Evolutionary conservation across 164 flowering plant species (phyloP), one percentile per base, ranked within the genome.

Genomic region (Cinnamomum chago): DNA sequence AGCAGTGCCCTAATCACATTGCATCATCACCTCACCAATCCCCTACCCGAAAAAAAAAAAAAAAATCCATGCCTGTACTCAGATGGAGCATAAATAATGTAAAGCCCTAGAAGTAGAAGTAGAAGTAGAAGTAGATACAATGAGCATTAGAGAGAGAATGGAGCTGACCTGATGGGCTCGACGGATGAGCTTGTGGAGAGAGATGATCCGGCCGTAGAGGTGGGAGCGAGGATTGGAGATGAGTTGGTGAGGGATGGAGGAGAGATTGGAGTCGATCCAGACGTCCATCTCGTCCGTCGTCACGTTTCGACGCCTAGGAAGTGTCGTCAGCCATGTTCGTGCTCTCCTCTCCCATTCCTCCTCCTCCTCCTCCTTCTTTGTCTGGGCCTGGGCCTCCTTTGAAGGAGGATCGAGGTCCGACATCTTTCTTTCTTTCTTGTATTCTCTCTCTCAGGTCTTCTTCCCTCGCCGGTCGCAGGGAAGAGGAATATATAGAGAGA

Each of bases 291-390:
- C 87, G 73, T 24, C 55, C 74, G 69, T 65, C 62, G 72, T 77
- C 58, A 85, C 84, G 72, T 81, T 78, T 62, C 77, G 77, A 5
- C 85, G 87, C 35, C 80, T 86, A 2, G 92, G 87, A 72, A 87
- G 72, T 12, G 86, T 82, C 58, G 82, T 72, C 51, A 90, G 76
- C 94, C 94, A 90, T 12, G 84, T 79, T 60, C 82, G 82, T 71
- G 83, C 85, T 82, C 77, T 80, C 70, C 79, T 74, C 72, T 84
- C 87, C 92, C 91, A 88, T 79, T 84, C 87, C 67, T 10, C 28
- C 24, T 22, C 25, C 25, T 62, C 12, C 24, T 23, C 12, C 9
- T 9, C 2, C 24, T n/a, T 5, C 40, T 35, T 10, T 1, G 47
- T 0, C 47, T 40, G 47, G 47, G 11, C 47, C 47, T 40, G 47